phyloP scores from a whole-genome alignment of 2,329 filamentous ascomycete genomes.

The Fusarium sp. region DNA sequence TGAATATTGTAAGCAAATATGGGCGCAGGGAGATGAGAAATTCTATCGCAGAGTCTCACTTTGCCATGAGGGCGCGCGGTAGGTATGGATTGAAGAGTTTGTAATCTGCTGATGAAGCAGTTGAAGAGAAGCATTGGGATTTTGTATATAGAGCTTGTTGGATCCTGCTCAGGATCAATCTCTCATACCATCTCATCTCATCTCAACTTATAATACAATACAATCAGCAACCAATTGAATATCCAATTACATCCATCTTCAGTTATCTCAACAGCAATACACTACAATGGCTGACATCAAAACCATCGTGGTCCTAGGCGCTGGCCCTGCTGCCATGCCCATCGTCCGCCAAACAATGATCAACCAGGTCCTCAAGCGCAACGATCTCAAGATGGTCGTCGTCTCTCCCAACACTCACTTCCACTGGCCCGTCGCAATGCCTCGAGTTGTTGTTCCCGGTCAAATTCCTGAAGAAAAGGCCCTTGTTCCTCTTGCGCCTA shows the following conservation, averaged over 20 bases:
- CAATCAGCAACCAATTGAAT: neutral
- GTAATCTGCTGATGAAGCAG: conserved; percentile 11
- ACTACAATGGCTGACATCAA: conserved; percentile 43
- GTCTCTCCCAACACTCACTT: conserved; percentile 62
- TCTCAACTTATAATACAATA: neutral
- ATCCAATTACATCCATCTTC: neutral
- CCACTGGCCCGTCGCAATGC: conserved; percentile 62
- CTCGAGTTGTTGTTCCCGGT: conserved; percentile 61
- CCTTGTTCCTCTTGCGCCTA: conserved; percentile 52
- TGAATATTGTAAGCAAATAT: neutral
- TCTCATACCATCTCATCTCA: neutral
- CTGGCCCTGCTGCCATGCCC: conserved; percentile 60
- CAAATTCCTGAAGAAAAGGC: conserved; percentile 57
- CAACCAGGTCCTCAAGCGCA: conserved; percentile 54
- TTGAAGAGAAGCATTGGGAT: neutral
- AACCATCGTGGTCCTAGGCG: conserved; percentile 64
- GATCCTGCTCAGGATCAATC: neutral
- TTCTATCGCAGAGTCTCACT: neutral
- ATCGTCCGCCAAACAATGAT: conserved; percentile 64
- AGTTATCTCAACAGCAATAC: neutral
- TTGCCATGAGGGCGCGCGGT: conserved; percentile 2
- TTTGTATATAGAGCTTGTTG: conserved; percentile 18
- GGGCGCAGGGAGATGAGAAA: neutral
- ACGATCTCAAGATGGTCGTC: conserved; percentile 59
- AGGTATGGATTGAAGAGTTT: conserved; percentile 8